phyloP scores from a whole-genome alignment of 2,329 filamentous ascomycete genomes.

The Sclerotinia minor region DNA sequence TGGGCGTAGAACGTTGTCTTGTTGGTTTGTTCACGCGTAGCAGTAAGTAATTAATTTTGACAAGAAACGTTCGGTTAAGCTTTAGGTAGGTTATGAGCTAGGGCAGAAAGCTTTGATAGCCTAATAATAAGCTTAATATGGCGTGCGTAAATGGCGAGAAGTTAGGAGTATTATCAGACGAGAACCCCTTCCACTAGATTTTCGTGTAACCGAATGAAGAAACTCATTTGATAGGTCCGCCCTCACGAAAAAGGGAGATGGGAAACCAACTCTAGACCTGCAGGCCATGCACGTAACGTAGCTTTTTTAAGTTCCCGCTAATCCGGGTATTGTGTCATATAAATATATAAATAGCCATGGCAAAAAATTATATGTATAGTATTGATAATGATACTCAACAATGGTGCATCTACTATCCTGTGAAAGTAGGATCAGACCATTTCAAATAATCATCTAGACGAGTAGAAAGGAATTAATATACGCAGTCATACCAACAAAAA shows the following conservation, averaged over 20 bases:
- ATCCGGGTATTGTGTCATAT: neutral
- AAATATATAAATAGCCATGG: neutral
- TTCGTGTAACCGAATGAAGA: slow-evolving; percentile 5
- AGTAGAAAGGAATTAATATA: neutral
- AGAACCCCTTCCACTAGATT: neutral
- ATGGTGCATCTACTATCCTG: neutral
- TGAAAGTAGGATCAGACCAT: neutral
- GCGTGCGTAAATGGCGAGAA: slow-evolving; percentile 12
- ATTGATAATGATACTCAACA: neutral
- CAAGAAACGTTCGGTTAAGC: slow-evolving; percentile 16
- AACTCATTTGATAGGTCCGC: neutral
- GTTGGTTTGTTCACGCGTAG: neutral
- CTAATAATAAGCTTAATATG: slow-evolving; percentile 17
- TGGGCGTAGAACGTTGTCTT: neutral
- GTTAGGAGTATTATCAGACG: neutral
- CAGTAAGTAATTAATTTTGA: neutral
- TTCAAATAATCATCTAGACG: neutral
- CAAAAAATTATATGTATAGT: neutral
- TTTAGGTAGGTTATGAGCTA: neutral
- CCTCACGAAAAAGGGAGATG: neutral
- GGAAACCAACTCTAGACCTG: neutral
- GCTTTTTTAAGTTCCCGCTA: neutral
- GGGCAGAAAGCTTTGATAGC: neutral
- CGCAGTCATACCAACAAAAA: neutral
- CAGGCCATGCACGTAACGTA: neutral